Conservation (phyloP, 192 early-diverging fungal species). For the Podila epicladia region DNA sequence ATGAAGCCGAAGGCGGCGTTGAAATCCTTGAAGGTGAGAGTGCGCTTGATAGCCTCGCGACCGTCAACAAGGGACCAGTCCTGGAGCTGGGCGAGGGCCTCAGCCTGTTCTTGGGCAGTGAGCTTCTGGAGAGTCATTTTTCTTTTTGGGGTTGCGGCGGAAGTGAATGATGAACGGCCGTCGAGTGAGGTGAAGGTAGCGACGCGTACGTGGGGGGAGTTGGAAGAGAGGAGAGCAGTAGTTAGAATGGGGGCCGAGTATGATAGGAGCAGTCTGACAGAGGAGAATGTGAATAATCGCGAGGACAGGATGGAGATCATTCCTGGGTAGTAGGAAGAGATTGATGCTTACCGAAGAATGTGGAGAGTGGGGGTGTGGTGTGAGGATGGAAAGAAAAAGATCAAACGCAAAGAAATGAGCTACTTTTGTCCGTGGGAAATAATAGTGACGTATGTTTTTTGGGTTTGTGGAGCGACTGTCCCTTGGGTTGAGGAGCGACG, state of each 20-base stretch:
- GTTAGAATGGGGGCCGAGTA: not conserved
- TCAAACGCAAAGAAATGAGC: constrained; percentile 1
- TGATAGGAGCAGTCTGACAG: not conserved
- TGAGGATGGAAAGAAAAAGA: constrained; percentile 6
- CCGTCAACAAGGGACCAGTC: constrained; percentile 71
- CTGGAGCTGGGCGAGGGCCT: constrained; percentile 38
- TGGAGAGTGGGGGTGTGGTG: not conserved
- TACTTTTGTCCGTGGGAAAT: not conserved
- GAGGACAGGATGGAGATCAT: not conserved
- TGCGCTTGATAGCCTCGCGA: constrained; percentile 81
- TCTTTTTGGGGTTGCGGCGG: not conserved
- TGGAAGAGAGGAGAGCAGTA: not conserved
- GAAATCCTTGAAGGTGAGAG: constrained; percentile 85
- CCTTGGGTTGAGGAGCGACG: no score
- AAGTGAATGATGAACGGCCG: not conserved
- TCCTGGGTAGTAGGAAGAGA: no score
- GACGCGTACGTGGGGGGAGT: not conserved
- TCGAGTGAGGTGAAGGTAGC: not conserved
- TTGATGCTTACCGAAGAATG: constrained; percentile 4
- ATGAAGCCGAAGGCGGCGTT: constrained; percentile 94
- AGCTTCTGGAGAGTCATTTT: constrained; percentile 50
- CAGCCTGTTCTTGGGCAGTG: constrained; percentile 52
- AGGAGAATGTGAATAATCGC: not conserved
- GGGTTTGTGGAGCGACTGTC: no score
- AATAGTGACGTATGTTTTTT: not conserved